Evolutionary conservation across 164 flowering plant genomes (phyloP), one percentile per base, ranked within the genome.

Genomic region (Tetrastigma voinierianum): DNA sequence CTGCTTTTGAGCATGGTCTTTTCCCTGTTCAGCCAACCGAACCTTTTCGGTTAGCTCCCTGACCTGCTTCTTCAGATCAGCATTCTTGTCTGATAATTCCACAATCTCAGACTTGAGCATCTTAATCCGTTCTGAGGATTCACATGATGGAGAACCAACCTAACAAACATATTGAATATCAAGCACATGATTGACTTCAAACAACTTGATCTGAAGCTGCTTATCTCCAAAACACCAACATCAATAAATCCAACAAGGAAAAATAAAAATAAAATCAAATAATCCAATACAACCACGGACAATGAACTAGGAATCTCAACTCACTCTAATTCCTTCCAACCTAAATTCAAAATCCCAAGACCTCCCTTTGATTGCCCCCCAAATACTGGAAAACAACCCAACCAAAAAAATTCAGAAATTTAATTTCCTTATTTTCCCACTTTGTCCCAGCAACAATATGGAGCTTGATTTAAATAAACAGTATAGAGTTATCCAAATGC

Each of bases 31-130:
- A 24, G 94, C 88, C n/a, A 80, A 44, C 75, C 70, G 78, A 40
- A 95, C 77, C 78, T 86, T 90, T 61, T 82, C 82, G 17, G 74
- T 82, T 25, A 91, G 79, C 67, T 85, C 90, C n/a, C 77, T 79
- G 4, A 91, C 76, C 73, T 85, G 84, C 73, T 85, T 91, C 72
- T 82, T 79, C 77, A 91, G 64, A 70, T 76, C 88, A 7, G 79
- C 71, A 73, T 90, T 92, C 75, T 83, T 89, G 70, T 84, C 85
- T 1, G 82, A 72, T 46, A 83, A 19, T 40, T 82, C 74, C 23
- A 65, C 70, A 32, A 83, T 40, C 43, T 92, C 88, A 1, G 81
- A 64, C 70, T 87, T 89, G 57, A 92, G 74, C 79, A 70, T 70
- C 51, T 82, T 79, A 21, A 82, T 58, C 58, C 71, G 61, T 23